Base-by-base conservation (phyloP, 108 stramenopile genomes). In the Thalassiosira profunda region DNA sequence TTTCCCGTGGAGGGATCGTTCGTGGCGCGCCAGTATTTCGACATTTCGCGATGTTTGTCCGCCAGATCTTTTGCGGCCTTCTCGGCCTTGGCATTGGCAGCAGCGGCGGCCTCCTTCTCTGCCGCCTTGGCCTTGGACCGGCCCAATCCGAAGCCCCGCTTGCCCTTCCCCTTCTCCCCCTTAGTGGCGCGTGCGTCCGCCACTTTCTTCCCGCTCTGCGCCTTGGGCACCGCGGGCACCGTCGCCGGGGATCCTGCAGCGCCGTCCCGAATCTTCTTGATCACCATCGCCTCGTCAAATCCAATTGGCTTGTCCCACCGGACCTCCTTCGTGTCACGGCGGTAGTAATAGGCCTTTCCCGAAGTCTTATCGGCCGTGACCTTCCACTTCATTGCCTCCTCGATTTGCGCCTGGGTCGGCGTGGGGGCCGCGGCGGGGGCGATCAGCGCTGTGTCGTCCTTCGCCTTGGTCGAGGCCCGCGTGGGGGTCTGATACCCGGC, bases 121-220 rank as follows among this genome's bases (percentile, higher is more conserved):
- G 8, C 46, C 24, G 33, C 44, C n/a, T 51, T 45, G 6, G 20
- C 48, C 28, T 40, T 35, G 28, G 43, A 8, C 30, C 47, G 54
- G 42, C 47, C 52, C 47, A 64, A 51, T 2, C 42, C 31, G 28
- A 36, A 12, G 0, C 36, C 65, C 42, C 58, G 45, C 64, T 73
- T 61, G 15, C 46, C 80, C 74, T 35, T 89, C 70, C 15, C 88
- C 86, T 53, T 79, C 79, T 5, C 77, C 64, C 55, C 90, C 83
- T 54, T 89, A 92, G 68, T 86, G 90, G 42, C 90, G 90, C 6
- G 83, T 84, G 18, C 72, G 54, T n/a, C 88, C 91, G 15, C 79
- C 76, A 9, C 40, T 81, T 38, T 61, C 35, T 70, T 90, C 88
- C 1, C 67, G 38, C 1, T 82, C 81, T 8, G 80, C 58, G 43